phyloP scores from a whole-genome alignment of 2,329 filamentous ascomycete species.

The Arthrobotrys pseudoclavata region DNA sequence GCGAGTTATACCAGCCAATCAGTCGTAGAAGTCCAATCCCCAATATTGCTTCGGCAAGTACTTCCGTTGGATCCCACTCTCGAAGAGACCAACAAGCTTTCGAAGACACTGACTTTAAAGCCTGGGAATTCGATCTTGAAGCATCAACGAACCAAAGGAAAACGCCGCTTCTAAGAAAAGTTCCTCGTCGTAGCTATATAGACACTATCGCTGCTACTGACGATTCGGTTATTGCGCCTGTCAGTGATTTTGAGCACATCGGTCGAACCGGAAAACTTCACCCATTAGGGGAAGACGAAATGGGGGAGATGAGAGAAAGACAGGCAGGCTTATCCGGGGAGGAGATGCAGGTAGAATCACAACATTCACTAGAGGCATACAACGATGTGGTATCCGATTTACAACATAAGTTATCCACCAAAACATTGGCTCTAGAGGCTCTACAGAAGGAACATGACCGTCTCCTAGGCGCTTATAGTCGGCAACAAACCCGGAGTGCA shows the following conservation, averaged over 20 bases:
- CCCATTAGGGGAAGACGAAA: not conserved
- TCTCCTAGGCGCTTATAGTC: slow-evolving; percentile 39
- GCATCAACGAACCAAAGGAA: slow-evolving; percentile 28
- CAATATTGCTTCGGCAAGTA: slow-evolving; percentile 35
- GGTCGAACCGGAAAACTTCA: not conserved
- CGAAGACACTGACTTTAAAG: slow-evolving; percentile 47
- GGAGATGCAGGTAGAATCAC: slow-evolving; percentile 3
- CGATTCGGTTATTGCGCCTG: slow-evolving; percentile 24
- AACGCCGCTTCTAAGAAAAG: slow-evolving; percentile 19
- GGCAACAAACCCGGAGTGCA: slow-evolving; percentile 52
- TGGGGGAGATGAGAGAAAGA: slow-evolving; percentile 13
- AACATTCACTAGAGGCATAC: slow-evolving; percentile 47
- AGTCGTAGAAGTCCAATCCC: slow-evolving; percentile 50
- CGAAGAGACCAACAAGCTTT: slow-evolving; percentile 37
- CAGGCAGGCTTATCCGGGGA: not conserved
- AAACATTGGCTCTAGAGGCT: slow-evolving; percentile 48
- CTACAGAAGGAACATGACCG: slow-evolving; percentile 55
- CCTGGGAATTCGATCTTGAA: slow-evolving; percentile 56
- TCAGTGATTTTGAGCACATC: slow-evolving; percentile 19
- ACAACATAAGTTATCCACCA: slow-evolving; percentile 57
- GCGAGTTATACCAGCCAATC: slow-evolving; percentile 54
- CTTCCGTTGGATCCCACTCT: slow-evolving; percentile 51
- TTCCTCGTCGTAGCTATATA: slow-evolving; percentile 34
- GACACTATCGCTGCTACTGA: not conserved
- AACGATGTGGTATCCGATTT: slow-evolving; percentile 49